Evolutionary conservation across 2,329 filamentous ascomycete species (phyloP), one percentile per base, ranked within the genome.

Genomic region (Penicillium hesseltinei): DNA sequence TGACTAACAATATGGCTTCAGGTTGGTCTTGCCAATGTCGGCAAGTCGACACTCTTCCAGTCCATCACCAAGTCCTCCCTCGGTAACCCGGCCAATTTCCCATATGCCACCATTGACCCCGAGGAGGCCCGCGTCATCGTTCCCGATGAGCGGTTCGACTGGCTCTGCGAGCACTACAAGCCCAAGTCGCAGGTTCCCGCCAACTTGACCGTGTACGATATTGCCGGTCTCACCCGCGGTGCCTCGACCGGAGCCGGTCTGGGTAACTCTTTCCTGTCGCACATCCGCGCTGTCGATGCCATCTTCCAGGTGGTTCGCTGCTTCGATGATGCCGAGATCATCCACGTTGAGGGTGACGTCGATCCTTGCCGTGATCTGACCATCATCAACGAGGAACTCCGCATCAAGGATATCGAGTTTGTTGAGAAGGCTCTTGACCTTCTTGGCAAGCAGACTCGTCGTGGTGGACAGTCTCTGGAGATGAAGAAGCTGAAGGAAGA

Each of bases 31-130:
- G 94, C 94, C 78, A 99, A 99, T 79, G 95, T 99, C 70, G 94
- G 94, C 78, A 99, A 99, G 83, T 99, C 94, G 66, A 99, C 95
- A 35, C 87, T 99, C 71, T 99, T 99, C 86, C 95, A 99, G 83
- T 92, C 94, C 75, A 97, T 99, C 80, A 99, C 94, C 75, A 97
- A 97, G 84, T 96, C 89, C 79, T 87, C 87, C 66, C 88, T 99
- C 72, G 94, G 95, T 80, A 99, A 97, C 82, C 95, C 95, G 71
- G 94, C 94, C 82, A 99, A 99, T 82, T 99, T 97, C 76, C 94
- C 94, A 55, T 99, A 96, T 82, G 94, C 94, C 74, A 99, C 94
- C 71, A 99, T 99, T 78, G 92, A 99, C 68, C 94, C 94, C 47
- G 95, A 99, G 82, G 94, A 99, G 81, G 91, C 94, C 63, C 91